phyloP scores from a whole-genome alignment of 1,139 yeast genomes.

The Debaryomycetaceae sp. region DNA sequence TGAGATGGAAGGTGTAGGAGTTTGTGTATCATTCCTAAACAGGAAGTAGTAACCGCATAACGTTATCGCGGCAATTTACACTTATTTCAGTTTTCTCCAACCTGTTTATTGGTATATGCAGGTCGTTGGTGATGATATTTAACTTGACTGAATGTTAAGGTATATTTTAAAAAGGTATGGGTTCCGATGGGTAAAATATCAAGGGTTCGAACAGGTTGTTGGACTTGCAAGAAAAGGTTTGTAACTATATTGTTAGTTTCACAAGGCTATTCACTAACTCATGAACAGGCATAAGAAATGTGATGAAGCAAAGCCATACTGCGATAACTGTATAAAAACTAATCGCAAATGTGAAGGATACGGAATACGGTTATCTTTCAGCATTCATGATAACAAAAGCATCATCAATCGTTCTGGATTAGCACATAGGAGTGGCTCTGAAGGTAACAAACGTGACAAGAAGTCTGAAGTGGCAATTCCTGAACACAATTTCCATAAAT shows the following conservation, averaged over 20 bases:
- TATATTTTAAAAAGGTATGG: neutral
- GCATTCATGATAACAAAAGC: slow-evolving; percentile 34
- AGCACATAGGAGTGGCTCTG: neutral
- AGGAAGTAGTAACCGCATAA: no score
- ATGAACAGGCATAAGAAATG: slow-evolving; percentile 46
- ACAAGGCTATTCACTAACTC: neutral
- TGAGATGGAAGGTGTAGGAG: no score
- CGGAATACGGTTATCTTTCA: slow-evolving; percentile 43
- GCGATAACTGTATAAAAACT: slow-evolving; percentile 48
- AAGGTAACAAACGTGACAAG: neutral
- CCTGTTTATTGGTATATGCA: no score
- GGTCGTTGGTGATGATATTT: no score
- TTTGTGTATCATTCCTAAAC: no score
- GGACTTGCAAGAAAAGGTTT: slow-evolving; percentile 43
- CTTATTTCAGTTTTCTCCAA: no score
- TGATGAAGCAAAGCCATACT: slow-evolving; percentile 53
- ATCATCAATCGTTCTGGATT: neutral
- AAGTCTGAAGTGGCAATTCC: neutral
- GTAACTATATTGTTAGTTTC: slow-evolving; percentile 8
- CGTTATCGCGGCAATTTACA: no score
- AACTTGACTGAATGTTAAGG: no score
- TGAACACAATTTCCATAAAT: neutral
- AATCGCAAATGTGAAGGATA: slow-evolving; percentile 50
- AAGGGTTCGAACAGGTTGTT: slow-evolving; percentile 51
- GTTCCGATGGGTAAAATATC: slow-evolving; percentile 35